These are phyloP conservation scores for Gracilariopsis chorda DNA, from an alignment of 23 red algal genomes.

Conservation along the genomic window DNA sequence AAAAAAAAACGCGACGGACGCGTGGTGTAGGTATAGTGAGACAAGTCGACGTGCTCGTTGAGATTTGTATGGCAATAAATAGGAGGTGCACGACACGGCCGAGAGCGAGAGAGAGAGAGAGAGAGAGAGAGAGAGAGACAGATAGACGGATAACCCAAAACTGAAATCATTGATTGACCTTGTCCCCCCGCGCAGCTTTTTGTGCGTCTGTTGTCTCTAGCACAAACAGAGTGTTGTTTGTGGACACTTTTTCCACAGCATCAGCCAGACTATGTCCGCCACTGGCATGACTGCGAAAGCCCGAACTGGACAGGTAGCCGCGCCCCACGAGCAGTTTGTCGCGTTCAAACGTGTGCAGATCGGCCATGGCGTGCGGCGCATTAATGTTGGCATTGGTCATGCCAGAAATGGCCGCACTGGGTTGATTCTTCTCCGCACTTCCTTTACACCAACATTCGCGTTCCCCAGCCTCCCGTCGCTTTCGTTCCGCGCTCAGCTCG, in stretches of 20 bases:
- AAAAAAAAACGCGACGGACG: no score
- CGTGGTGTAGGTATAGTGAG: no score
- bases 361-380: not conserved
- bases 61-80: no score
- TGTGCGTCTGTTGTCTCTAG: no score
- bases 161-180: no score
- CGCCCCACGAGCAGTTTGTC: not conserved
- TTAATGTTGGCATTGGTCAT: not conserved
- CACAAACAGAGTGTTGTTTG: no score
- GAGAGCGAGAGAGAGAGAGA: no score
- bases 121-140: no score
- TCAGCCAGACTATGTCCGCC: not conserved
- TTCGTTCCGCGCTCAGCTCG: not conserved
- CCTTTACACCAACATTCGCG: slow-evolving; percentile 35
- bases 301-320: not conserved
- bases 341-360: not conserved
- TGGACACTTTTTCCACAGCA: not conserved
- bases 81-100: no score
- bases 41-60: no score
- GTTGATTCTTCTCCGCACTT: not conserved
- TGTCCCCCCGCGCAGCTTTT: no score
- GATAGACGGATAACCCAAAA: no score
- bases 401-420: not conserved
- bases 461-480: not conserved
- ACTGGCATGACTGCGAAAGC: not conserved